These are phyloP conservation scores for Talaromyces ruber DNA, from an alignment of 495 filamentous ascomycete genomes.

Conservation along the genomic window DNA sequence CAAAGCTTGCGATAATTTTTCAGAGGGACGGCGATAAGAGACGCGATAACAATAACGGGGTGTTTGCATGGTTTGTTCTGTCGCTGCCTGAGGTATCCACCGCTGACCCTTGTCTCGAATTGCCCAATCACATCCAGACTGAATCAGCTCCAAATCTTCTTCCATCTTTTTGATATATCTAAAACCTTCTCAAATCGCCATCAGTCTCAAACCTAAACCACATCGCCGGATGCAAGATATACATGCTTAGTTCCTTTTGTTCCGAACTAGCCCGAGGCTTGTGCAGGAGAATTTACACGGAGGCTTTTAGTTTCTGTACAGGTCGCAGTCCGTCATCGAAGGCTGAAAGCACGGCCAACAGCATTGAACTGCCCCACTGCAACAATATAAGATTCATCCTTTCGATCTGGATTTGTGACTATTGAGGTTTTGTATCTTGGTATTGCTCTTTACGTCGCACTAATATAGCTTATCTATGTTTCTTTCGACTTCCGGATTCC, in stretches of 20 bases:
- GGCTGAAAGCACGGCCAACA: not conserved
- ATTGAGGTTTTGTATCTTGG: not conserved
- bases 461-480: not conserved
- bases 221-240: not conserved
- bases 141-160: not conserved
- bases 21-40: constrained; percentile 12
- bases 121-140: not conserved
- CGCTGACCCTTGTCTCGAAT: not conserved
- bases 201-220: not conserved
- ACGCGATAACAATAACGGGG: constrained; percentile 1
- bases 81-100: not conserved
- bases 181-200: not conserved
- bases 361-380: not conserved
- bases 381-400: not conserved
- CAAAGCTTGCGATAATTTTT: constrained; percentile 15
- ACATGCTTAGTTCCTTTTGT: constrained; percentile 1
- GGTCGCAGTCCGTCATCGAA: not conserved
- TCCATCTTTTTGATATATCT: not conserved
- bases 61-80: constrained; percentile 18
- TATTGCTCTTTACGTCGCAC: not conserved
- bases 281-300: not conserved
- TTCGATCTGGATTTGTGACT: not conserved
- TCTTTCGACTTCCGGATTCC: not conserved
- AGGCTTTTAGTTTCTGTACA: not conserved
- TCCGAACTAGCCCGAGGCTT: not conserved